Conservation (phyloP, 2,329 filamentous ascomycete genomes). For the Penicillium expansum region DNA sequence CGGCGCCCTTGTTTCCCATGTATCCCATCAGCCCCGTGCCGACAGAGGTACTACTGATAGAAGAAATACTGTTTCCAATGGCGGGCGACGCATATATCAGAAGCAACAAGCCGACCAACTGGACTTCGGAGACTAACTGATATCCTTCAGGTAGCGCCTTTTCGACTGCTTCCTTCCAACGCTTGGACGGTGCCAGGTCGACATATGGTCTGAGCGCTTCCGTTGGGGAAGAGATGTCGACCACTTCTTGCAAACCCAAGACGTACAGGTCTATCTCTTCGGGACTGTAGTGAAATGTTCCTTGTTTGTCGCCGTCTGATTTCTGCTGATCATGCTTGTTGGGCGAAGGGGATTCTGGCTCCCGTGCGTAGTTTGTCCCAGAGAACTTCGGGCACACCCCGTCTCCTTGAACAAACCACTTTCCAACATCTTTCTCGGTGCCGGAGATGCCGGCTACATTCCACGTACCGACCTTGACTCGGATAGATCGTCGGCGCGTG, state of each 20-base stretch:
- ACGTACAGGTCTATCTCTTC: conserved; percentile 85
- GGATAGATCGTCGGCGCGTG: conserved; percentile 68
- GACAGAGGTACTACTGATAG: conserved; percentile 76
- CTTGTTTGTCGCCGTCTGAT: conserved; percentile 45
- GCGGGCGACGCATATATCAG: conserved; percentile 81
- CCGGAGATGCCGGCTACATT: conserved; percentile 84
- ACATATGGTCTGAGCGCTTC: conserved; percentile 76
- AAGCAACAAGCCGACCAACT: conserved; percentile 80
- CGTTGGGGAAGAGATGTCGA: conserved; percentile 75
- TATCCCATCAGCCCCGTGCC: conserved; percentile 90
- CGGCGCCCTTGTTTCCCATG: conserved; percentile 93
- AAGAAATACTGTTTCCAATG: conserved; percentile 70
- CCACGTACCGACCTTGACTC: conserved; percentile 91
- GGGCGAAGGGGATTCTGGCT: conserved; percentile 21
- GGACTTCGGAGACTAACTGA: conserved; percentile 71
- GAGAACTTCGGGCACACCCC: conserved; percentile 65
- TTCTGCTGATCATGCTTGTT: conserved; percentile 46
- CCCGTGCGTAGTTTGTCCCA: conserved; percentile 41
- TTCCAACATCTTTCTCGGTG: conserved; percentile 80
- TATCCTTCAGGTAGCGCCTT: conserved; percentile 75
- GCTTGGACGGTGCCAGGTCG: conserved; percentile 67
- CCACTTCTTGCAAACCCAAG: conserved; percentile 85
- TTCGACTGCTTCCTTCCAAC: conserved; percentile 77
- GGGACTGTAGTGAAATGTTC: conserved; percentile 34
- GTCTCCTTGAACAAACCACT: conserved; percentile 81